phyloP scores from a whole-genome alignment of 192 early-diverging fungal genomes.

The Lobulomyces angularis region DNA sequence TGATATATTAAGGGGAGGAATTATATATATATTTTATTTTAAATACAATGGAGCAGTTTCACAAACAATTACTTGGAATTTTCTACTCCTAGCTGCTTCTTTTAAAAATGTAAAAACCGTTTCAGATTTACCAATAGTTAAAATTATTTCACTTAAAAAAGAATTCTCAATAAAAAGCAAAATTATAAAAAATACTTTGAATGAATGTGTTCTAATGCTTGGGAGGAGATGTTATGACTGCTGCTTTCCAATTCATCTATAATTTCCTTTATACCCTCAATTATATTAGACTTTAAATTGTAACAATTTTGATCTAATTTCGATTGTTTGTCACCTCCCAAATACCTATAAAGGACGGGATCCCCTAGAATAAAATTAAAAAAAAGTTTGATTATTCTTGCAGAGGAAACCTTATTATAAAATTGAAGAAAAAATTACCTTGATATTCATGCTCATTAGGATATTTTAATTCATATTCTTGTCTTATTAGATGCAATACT shows the following conservation, averaged over 20 bases:
- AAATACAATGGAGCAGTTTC: conserved; percentile 79
- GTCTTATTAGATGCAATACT: conserved; percentile 71
- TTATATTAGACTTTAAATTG: conserved; percentile 63
- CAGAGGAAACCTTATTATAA: neutral
- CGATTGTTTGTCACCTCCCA: conserved; percentile 2
- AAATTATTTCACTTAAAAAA: conserved; percentile 71
- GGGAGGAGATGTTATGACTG: conserved; percentile 63
- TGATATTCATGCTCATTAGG: conserved; percentile 10
- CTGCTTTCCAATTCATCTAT: conserved; percentile 74
- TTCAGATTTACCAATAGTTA: conserved; percentile 81
- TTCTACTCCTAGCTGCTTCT: conserved; percentile 67
- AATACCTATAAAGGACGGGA: neutral
- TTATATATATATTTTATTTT: neutral
- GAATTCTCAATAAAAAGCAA: neutral
- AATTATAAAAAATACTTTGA: conserved; percentile 56
- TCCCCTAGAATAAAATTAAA: conserved; percentile 2
- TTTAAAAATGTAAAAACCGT: conserved; percentile 79
- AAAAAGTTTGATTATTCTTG: neutral
- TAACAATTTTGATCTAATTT: conserved; percentile 5
- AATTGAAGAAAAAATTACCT: neutral
- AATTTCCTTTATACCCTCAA: conserved; percentile 74
- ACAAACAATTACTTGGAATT: conserved; percentile 90
- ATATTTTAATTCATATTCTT: conserved; percentile 36
- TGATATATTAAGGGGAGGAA: neutral
- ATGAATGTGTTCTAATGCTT: conserved; percentile 85